Percentiles rank a stretch among this genome's conserved stretches.
phyloP scores from a whole-genome alignment of 1,284 basidiomycete genomes.

The Rugosomyces carneus region DNA sequence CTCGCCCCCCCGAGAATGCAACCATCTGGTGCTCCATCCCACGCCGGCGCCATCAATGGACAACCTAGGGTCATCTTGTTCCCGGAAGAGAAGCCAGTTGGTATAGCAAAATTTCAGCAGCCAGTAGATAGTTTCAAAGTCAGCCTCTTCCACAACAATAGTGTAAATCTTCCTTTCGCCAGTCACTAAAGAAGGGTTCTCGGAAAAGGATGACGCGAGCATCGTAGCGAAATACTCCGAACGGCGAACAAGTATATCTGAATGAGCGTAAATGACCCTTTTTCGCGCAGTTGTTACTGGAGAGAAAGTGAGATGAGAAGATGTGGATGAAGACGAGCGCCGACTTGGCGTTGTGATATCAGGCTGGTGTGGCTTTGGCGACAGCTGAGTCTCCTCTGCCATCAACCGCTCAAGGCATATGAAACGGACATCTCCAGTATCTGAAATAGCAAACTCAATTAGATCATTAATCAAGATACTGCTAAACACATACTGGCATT shows the following conservation, averaged over 20 bases:
- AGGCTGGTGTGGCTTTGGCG: conserved; percentile 20
- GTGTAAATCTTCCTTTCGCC: conserved; percentile 58
- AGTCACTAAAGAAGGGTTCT: conserved; percentile 36
- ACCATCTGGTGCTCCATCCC: conserved; percentile 58
- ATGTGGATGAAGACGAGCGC: conserved; percentile 30
- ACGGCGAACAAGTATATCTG: conserved; percentile 63
- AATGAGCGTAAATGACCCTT: conserved; percentile 75
- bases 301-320: conserved; percentile 37
- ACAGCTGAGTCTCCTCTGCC: conserved; percentile 27
- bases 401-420: conserved; percentile 60
- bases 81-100: conserved; percentile 63
- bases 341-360: conserved; percentile 20
- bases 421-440: conserved; percentile 52
- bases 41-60: conserved; percentile 57
- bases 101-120: conserved; percentile 77
- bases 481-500: conserved; percentile 48
- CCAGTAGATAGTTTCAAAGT: conserved; percentile 82
- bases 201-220: conserved; percentile 67
- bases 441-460: conserved; percentile 20
- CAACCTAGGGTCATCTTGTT: conserved; percentile 57
- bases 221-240: conserved; percentile 82
- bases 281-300: conserved; percentile 51
- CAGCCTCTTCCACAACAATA: conserved; percentile 74
- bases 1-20: conserved; percentile 45
- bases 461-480: neutral